These are phyloP conservation scores for Monilinia fructicola DNA, from an alignment of 2,329 filamentous ascomycete genomes.

Conservation along the genomic window DNA sequence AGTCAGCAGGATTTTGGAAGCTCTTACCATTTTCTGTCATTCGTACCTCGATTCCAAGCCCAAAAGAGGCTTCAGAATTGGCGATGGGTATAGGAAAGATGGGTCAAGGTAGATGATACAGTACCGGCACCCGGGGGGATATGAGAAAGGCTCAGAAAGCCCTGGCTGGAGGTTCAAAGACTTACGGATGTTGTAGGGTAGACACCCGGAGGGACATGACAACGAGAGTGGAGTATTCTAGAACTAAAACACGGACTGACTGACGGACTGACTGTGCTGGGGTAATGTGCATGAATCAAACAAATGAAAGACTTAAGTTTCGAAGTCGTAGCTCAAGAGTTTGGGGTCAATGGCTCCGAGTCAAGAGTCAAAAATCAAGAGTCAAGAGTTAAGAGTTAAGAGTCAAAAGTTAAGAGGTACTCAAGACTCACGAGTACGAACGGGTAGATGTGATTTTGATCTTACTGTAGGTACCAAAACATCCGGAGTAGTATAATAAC, in stretches of 20 bases:
- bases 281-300: neutral
- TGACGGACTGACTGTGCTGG: neutral
- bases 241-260: neutral
- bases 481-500: too few species aligned
- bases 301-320: neutral
- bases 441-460: too few species aligned
- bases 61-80: conserved; percentile 1
- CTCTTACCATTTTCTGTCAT: neutral
- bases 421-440: too few species aligned
- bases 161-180: too few species aligned
- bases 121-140: conserved; percentile 1
- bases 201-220: conserved; percentile 1
- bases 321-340: neutral
- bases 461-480: too few species aligned
- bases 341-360: too few species aligned
- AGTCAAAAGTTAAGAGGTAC: too few species aligned
- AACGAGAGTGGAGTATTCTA: conserved; percentile 13
- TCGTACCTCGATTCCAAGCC: neutral
- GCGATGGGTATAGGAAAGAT: neutral
- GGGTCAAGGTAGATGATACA: conserved; percentile 9
- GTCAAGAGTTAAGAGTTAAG: too few species aligned
- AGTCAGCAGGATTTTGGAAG: conserved; percentile 4
- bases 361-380: too few species aligned
- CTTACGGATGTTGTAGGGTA: conserved; percentile 13
- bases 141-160: neutral